Evolutionary conservation across 805 yeast species (phyloP), one percentile per base, ranked within the genome.

Genomic region (Saturnispora galanensis): DNA sequence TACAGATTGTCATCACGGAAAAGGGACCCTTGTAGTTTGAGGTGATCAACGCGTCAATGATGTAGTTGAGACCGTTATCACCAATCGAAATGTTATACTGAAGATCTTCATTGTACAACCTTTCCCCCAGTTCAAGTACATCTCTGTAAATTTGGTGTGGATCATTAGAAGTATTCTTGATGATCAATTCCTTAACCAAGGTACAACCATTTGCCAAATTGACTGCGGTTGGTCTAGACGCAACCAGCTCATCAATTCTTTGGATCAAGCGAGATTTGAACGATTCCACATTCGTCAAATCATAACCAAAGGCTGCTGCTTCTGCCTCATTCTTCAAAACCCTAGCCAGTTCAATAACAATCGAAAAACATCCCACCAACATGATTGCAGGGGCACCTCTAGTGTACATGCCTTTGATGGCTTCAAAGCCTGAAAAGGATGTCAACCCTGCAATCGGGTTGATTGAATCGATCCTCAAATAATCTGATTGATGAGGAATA

Each of bases 361-460:
- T 74, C 2, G 96, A 76, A 48, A 89, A 72, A 1, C 88, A 79
- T 5, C 96, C 97, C 2, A 90, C 97, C 47, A 90, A 85, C 50
- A 97, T 97, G 58, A 90, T 90, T 1, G 97, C 97, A 0, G 98
- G 98, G 0, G 98, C 98, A 33, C 98, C 98, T 60, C 98, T 73
- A 4, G 94, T 97, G 56, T 85, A 88, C 98, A 90, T 90, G 47
- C 71, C 71, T 57, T 79, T 81, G 61, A 90, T 90, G n/a, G 84
- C 95, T 15, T 72, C 70, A 63, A 67, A 86, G 3, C 95, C 97
- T 59, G 88, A 94, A 28, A 60, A 57, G 8, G 31, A 12, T 11
- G 69, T 81, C 3, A 35, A 13, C 4, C n/a, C 31, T 3, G 82
- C 88, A 9, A 45, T 38, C 7, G 65, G 64, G 39, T 80, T 80